These are phyloP conservation scores for Euphorbia schlechtendalii DNA, from an alignment of 441 rosid species.

Conservation along the genomic window DNA sequence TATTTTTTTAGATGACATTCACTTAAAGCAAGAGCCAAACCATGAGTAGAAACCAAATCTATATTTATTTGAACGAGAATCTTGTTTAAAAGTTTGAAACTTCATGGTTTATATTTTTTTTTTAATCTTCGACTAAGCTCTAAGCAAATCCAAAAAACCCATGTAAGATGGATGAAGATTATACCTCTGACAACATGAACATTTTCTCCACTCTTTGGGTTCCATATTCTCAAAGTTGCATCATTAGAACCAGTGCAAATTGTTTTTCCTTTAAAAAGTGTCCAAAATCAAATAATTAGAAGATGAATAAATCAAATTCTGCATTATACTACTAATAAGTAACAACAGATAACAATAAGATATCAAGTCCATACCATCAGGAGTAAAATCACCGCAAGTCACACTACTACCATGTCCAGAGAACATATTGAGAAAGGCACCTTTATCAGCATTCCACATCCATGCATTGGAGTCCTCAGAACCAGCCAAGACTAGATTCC, in stretches of 20 bases:
- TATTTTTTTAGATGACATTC: background rate
- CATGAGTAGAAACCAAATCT: background rate
- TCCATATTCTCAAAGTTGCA: slow-evolving; percentile 84
- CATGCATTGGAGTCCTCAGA: slow-evolving; percentile 69
- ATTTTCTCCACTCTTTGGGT: slow-evolving; percentile 70
- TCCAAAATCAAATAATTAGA: background rate
- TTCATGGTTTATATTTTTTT: background rate
- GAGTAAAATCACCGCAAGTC: slow-evolving; percentile 90
- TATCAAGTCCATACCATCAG: slow-evolving; percentile 54
- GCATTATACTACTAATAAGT: background rate
- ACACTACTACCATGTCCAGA: slow-evolving; percentile 63
- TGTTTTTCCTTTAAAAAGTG: slow-evolving; percentile 55
- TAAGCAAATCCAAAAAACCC: background rate
- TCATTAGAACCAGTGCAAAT: slow-evolving; percentile 89
- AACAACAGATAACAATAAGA: background rate
- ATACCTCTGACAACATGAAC: slow-evolving; percentile 72
- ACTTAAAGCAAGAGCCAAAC: background rate
- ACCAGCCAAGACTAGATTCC: slow-evolving; percentile 75
- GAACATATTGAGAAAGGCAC: slow-evolving; percentile 57
- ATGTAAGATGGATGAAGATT: background rate
- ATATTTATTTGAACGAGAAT: background rate
- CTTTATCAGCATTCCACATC: slow-evolving; percentile 96
- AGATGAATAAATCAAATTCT: slow-evolving; percentile 1
- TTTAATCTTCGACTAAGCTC: background rate
- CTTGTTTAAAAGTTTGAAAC: background rate